These are phyloP conservation scores for Agastache rugosa DNA, from an alignment of 257 asterid species.

Conservation along the genomic window DNA sequence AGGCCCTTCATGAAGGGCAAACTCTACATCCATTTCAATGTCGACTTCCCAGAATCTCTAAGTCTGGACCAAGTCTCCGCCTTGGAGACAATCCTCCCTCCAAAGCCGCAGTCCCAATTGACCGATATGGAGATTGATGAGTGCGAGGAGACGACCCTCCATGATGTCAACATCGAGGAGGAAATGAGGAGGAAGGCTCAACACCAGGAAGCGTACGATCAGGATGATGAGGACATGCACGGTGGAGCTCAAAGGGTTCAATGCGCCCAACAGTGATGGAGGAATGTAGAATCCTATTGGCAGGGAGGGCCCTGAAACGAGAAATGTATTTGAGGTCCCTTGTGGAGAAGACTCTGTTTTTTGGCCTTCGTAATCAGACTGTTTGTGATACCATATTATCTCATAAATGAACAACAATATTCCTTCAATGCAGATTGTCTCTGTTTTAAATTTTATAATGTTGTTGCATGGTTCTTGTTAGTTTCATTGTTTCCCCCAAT, in stretches of 20 bases:
- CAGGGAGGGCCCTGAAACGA: too few relatives aligned
- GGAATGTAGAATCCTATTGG: neutral
- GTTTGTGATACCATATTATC: neutral
- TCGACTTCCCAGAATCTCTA: conserved; percentile 61
- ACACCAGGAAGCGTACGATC: conserved; percentile 71
- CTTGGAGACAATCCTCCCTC: conserved; percentile 50
- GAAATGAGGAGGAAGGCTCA: conserved; percentile 60
- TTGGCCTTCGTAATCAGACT: neutral
- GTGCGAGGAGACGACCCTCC: conserved; percentile 66
- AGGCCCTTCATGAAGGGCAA: conserved; percentile 71
- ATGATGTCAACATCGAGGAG: conserved; percentile 60
- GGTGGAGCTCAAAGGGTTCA: conserved; percentile 78
- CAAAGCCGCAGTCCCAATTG: conserved; percentile 46
- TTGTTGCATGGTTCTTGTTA: neutral
- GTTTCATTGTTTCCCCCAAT: neutral
- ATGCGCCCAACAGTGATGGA: conserved; percentile 77
- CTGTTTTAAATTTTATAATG: neutral
- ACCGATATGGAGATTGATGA: conserved; percentile 68
- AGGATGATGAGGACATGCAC: conserved; percentile 69
- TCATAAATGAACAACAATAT: neutral
- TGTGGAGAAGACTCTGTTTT: neutral
- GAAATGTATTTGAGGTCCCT: neutral
- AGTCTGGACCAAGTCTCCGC: conserved; percentile 45
- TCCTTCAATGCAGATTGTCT: neutral
- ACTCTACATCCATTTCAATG: conserved; percentile 60